A percentile compares a stretch with the other conserved stretches of the same genome.
phyloP scores from a whole-genome alignment of 495 filamentous ascomycete species.

The Trypethelium eluteriae region DNA sequence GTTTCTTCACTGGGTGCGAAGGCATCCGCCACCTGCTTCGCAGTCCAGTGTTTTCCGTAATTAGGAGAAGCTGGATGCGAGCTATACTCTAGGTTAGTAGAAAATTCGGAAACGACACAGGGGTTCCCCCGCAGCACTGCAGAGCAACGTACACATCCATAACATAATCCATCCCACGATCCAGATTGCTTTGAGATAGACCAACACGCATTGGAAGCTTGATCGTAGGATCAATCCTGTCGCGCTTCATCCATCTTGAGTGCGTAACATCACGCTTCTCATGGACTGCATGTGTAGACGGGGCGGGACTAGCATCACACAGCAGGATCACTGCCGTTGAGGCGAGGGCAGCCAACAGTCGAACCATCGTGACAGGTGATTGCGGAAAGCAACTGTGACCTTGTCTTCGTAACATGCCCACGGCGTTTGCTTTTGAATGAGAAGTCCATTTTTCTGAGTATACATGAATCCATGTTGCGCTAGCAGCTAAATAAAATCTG shows the following conservation, averaged over 20 bases:
- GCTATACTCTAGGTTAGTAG: not conserved
- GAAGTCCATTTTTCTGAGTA: not conserved
- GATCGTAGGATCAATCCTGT: constrained; percentile 12
- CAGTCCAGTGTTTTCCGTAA: constrained; percentile 21
- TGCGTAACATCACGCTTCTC: constrained; percentile 18
- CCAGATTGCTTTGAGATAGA: constrained; percentile 19
- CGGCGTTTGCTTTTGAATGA: not conserved
- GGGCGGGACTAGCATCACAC: constrained; percentile 10
- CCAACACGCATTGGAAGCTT: constrained; percentile 22
- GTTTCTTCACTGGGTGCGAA: constrained; percentile 16
- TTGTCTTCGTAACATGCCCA: not conserved
- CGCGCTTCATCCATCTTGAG: constrained; percentile 18
- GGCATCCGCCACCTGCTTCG: constrained; percentile 16
- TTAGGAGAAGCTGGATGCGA: constrained; percentile 20
- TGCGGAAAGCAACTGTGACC: not conserved
- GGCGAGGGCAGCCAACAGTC: constrained; percentile 9
- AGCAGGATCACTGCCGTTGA: not conserved
- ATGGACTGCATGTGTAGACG: constrained; percentile 15
- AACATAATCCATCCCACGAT: constrained; percentile 17
- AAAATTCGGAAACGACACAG: not conserved
- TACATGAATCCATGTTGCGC: not conserved
- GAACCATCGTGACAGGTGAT: not conserved
- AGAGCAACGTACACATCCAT: constrained; percentile 16
- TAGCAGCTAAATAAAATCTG: not conserved
- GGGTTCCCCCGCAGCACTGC: too few relatives aligned